Evolutionary conservation across 2,329 filamentous ascomycete genomes (phyloP).

Genomic region (Leptographium lundbergii): DNA sequence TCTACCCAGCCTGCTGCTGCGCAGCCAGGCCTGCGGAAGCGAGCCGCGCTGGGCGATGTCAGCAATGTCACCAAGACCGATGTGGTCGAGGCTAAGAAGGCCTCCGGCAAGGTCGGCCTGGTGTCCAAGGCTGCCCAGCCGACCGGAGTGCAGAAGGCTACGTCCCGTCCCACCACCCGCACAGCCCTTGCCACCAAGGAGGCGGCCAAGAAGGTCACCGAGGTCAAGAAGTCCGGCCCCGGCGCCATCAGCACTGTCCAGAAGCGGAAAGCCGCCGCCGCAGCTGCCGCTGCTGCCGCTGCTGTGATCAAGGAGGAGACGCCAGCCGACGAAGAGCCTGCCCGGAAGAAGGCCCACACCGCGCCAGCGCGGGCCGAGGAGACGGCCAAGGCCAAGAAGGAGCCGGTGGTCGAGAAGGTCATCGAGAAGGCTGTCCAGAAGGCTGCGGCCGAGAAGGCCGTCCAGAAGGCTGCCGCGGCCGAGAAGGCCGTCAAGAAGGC

Average conservation of each 20-base stretch:
- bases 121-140: slow-evolving; percentile 72
- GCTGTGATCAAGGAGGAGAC: slow-evolving; percentile 45
- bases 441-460: not conserved
- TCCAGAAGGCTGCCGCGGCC: slow-evolving; percentile 11
- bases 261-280: slow-evolving; percentile 50
- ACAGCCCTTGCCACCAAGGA: slow-evolving; percentile 31
- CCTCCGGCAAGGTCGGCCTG: slow-evolving; percentile 49
- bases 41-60: slow-evolving; percentile 80
- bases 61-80: slow-evolving; percentile 87
- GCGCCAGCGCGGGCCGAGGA: slow-evolving; percentile 33
- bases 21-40: slow-evolving; percentile 43
- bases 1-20: slow-evolving; percentile 35
- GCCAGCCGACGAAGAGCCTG: slow-evolving; percentile 52
- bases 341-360: slow-evolving; percentile 51
- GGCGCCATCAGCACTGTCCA: slow-evolving; percentile 49
- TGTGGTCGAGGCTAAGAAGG: slow-evolving; percentile 62
- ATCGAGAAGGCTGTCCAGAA: slow-evolving; percentile 13
- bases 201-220: slow-evolving; percentile 45
- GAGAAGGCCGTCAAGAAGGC: not conserved
- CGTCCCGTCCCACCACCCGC: slow-evolving; percentile 43
- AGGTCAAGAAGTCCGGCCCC: slow-evolving; percentile 60
- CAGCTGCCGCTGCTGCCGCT: slow-evolving; percentile 27
- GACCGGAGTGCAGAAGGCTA: slow-evolving; percentile 77
- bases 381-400: slow-evolving; percentile 26
- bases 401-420: slow-evolving; percentile 30